phyloP scores from a whole-genome alignment of 352 stramenopile genomes.

The Saprolegnia parasitica region DNA sequence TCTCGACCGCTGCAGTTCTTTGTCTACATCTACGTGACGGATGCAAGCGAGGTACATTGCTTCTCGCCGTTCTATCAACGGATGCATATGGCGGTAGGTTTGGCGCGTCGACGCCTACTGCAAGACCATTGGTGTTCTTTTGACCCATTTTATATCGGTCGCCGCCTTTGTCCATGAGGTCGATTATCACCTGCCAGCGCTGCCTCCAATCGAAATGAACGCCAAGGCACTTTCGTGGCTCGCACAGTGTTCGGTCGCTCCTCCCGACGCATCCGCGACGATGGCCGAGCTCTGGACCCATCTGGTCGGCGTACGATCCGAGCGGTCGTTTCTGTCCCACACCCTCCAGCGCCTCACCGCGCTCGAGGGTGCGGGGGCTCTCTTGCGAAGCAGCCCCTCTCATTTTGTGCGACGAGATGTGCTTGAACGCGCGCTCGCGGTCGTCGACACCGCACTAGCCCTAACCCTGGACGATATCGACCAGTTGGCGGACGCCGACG shows the following conservation, averaged over 20 bases:
- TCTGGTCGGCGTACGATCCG: no score
- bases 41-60: conserved; percentile 17
- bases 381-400: no score
- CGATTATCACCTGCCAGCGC: not conserved
- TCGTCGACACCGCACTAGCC: no score
- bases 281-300: no score
- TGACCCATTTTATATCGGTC: not conserved
- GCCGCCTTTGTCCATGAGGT: not conserved
- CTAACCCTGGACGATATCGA: no score
- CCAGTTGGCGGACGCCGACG: no score
- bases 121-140: conserved; percentile 2
- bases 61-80: not conserved
- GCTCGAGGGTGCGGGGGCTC: no score
- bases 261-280: no score
- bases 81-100: not conserved
- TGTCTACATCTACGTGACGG: conserved; percentile 5
- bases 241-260: not conserved
- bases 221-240: not conserved
- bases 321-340: no score
- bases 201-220: not conserved
- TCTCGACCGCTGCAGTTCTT: conserved; percentile 19
- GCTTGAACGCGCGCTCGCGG: no score
- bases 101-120: conserved; percentile 21
- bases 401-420: no score
- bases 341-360: no score